Base-by-base conservation (phyloP, 2,329 filamentous ascomycete genomes). In the Alternaria brassicae region DNA sequence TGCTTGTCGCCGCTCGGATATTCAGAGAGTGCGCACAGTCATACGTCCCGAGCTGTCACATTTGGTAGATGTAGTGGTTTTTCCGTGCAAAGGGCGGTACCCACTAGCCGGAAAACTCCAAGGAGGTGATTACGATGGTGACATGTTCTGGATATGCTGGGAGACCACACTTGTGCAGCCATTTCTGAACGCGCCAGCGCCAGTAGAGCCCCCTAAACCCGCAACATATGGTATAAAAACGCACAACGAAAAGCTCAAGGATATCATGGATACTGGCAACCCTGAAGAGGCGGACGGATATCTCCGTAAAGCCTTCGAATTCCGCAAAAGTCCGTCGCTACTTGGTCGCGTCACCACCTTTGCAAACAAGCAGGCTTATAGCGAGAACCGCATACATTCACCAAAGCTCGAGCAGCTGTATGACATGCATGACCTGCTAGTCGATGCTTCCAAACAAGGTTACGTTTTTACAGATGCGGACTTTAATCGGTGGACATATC, bases 81-180 rank as follows among this genome's bases (percentile, higher is more conserved):
- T 98, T 65, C 83, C 91, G 0, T 82, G 81, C 0, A 85, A 84
- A 59, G 90, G 90, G 0, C 72, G 83, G 25, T 79, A 78, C 0
- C 86, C 91, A 0, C 81, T 93, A 0, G 91, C 91, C 0, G 85
- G 87, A 8, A 88, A 89, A 67, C 80, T 94, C 0, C 91, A 90
- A 1, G 91, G 91, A 0, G 91, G 91, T 0, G 91, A 94, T 69
- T 94, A 93, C 62, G 91, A 94, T 65, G 91, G 91, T 0, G 91
- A 95, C 62, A 84, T 80, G n/a, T 83, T 90, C 4, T 93, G 90
- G 90, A 78, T 92, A 0, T 92, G 89, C 68, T 94, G 89, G 89
- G 90, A 93, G 27, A 79, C 81, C 0, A 76, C 79, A 0, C 83
- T 95, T 3, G 89, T 91, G 0, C 67, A 80, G 5, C 86, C 87